Evolutionary conservation across 2,329 filamentous ascomycete genomes (phyloP), one percentile per base, ranked within the genome.

Genomic region (Ophiostoma sp.): DNA sequence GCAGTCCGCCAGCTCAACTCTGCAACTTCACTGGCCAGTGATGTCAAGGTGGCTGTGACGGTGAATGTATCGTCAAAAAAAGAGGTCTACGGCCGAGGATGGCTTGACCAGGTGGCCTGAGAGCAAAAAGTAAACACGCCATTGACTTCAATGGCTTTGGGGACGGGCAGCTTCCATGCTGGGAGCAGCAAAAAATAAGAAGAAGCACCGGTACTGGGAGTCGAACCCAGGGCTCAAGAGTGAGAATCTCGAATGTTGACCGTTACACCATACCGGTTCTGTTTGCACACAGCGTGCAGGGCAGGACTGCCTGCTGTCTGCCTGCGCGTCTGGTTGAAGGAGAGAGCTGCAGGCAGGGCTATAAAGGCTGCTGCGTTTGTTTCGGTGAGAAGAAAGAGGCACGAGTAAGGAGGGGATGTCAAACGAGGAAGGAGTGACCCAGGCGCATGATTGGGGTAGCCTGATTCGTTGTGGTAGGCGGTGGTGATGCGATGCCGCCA

Each of bases 191-290:
- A 67, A 67, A 68, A 68, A 35, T 39, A 67, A 44, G 33, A 1
- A 7, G 44, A 27, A 23, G 15, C 73, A 74, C 73, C 73, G 73
- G 70, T 74, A 74, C 73, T 72, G 73, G 73, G 73, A 74, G 69
- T 74, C 73, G 73, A 74, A 74, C 73, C 73, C 73, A 72, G 73
- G 69, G 73, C 73, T 67, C 72, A 67, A 73, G 73, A 74, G 69
- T 74, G 73, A 74, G 73, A 74, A 73, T 74, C 73, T 73, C 72
- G 73, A 71, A 74, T 74, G 73, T 74, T 74, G 69, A 33, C 73
- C 73, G 72, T 72, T 74, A 74, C 73, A 74, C 73, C 72, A 74
- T 74, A 74, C 72, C 73, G 73, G 73, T 74, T 27, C 41, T 41
- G 13, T 27, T 57, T 57, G 52, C 52, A 57, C n/a, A 23, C 13